Evolutionary conservation across 192 early-diverging fungal species (phyloP), one percentile per base, ranked within the genome.

Genomic region (Backusella luteola): DNA sequence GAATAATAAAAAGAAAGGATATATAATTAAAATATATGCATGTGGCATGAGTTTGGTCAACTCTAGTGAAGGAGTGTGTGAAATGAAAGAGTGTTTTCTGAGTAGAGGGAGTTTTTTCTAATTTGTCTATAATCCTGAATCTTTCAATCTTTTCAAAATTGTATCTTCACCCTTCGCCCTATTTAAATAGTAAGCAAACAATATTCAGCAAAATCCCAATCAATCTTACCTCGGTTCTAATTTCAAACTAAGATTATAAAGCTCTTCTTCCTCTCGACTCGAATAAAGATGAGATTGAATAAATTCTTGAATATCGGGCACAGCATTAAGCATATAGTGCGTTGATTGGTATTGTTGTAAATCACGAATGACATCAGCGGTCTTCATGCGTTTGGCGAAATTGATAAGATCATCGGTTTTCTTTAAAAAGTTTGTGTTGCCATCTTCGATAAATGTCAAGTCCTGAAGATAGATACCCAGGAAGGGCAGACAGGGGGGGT

Each of bases 381-480:
- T 94, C 81, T 94, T 95, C 84, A 89, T 89, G 49, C 93, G 89
- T 84, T 97, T 97, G 73, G 88, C 85, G 85, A 97, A 97, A 85
- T 98, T 98, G 87, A 98, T 96, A 17, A 97, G 85, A 32, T 89
- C 85, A 12, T 84, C 83, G 49, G 86, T 78, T 66, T 82, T 87
- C 63, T 87, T 84, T 39, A 97, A 77, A 70, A 84, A 85, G 72
- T 96, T 90, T 49, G 90, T 84, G 80, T 94, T 96, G 32, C 96
- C 94, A 71, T 96, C 96, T 66, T 96, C 93, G 44, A 96, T 92
- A 83, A 96, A 95, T 38, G 93, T 94, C 83, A 97, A 82, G 75
- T 97, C 96, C 71, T 92, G 92, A 73, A 96, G 82, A 71, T 95
- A 94, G 63, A 91, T 88, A 34, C 93, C 94, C 19, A 96, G 83